A percentile compares a stretch with the other conserved stretches of the same genome.
phyloP scores from a whole-genome alignment of 106 monocot genomes.

The Cymbidium sinense region DNA sequence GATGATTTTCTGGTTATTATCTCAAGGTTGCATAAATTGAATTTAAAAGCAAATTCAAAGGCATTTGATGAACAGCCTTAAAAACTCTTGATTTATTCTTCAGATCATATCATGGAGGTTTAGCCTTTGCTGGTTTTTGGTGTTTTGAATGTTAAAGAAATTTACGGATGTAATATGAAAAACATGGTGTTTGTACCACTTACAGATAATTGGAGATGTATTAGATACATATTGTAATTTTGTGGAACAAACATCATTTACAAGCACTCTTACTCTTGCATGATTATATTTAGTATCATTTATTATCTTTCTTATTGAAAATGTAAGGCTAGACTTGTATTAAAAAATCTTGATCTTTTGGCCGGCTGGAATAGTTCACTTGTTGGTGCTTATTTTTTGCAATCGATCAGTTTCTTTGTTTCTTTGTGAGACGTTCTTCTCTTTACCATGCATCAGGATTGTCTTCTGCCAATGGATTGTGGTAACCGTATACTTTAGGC shows the following conservation, averaged over 20 bases:
- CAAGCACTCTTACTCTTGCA: too few species aligned
- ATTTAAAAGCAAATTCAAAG: not conserved
- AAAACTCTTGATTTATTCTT: not conserved
- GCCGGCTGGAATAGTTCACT: not conserved
- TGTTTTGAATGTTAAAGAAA: not conserved
- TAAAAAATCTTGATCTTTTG: not conserved
- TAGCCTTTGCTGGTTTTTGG: not conserved
- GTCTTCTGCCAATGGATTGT: not conserved
- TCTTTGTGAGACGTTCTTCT: not conserved
- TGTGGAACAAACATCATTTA: not conserved
- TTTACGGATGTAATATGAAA: not conserved
- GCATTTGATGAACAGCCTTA: not conserved
- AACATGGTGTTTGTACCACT: not conserved
- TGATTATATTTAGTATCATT: too few species aligned
- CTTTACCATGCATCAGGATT: not conserved
- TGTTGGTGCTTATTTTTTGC: not conserved
- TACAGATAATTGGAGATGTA: not conserved
- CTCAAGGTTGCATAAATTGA: not conserved
- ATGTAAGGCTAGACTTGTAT: not conserved
- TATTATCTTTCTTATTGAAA: not conserved
- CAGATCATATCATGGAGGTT: not conserved
- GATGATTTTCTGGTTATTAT: not conserved
- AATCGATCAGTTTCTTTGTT: not conserved
- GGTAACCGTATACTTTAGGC: not conserved
- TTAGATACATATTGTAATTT: not conserved